A percentile compares a stretch with the other conserved stretches of the same genome.
Conservation (phyloP, 176 grass and related monocot species). For the Carex cristatella region DNA sequence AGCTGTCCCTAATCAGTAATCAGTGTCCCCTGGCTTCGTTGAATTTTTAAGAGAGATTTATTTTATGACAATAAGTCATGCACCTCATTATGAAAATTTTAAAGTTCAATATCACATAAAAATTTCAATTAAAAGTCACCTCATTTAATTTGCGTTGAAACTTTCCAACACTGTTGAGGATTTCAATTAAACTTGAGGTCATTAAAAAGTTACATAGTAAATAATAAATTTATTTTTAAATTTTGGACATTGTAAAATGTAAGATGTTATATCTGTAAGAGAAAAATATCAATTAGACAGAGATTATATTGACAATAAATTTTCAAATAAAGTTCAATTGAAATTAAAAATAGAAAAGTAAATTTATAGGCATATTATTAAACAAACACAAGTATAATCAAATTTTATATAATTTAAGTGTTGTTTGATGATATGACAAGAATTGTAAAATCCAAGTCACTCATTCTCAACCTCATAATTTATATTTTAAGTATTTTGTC, state of each 20-base stretch:
- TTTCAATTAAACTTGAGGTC: not conserved
- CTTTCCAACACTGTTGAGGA: not conserved
- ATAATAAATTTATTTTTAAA: not conserved
- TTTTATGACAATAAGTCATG: not conserved
- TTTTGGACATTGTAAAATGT: not conserved
- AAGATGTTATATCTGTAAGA: not conserved
- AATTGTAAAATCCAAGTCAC: too few relatives aligned
- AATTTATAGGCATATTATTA: too few relatives aligned
- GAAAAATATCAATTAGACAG: too few relatives aligned
- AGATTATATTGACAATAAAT: too few relatives aligned
- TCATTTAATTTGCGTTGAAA: not conserved
- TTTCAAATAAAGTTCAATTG: too few relatives aligned
- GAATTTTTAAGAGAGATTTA: not conserved
- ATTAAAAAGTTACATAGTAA: not conserved
- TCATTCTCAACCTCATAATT: too few relatives aligned
- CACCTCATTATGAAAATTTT: not conserved
- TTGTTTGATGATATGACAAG: too few relatives aligned
- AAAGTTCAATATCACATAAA: not conserved
- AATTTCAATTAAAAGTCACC: not conserved
- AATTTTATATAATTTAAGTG: too few relatives aligned
- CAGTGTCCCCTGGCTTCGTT: not conserved
- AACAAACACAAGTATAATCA: too few relatives aligned
- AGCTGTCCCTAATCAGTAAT: not conserved
- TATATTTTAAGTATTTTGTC: too few relatives aligned
- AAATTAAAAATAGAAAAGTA: too few relatives aligned